Evolutionary conservation across 2,329 filamentous ascomycete genomes (phyloP).

Genomic region (Whalleya microplaca): DNA sequence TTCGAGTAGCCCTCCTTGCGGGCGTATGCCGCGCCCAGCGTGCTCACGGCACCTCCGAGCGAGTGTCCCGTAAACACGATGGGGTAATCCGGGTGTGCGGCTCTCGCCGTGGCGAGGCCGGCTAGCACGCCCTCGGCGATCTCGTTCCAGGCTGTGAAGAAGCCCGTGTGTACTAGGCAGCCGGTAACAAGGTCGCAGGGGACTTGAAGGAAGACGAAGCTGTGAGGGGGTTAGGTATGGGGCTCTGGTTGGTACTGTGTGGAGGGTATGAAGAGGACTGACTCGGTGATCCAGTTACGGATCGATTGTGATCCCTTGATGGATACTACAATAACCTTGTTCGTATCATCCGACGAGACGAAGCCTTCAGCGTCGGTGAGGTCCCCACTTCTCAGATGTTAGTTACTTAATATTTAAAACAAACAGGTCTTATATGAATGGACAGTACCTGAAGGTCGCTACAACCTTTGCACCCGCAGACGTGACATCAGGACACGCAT

Average conservation of each 20-base stretch:
- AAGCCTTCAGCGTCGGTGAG: constrained; percentile 54
- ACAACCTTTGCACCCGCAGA: constrained; percentile 48
- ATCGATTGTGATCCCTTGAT: constrained; percentile 62
- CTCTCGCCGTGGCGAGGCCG: constrained; percentile 48
- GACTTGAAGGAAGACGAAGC: constrained; percentile 45
- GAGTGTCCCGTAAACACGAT: constrained; percentile 69
- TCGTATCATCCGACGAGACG: constrained; percentile 52
- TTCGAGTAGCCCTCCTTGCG: constrained; percentile 50
- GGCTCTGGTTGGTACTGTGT: not conserved
- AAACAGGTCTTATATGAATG: not conserved
- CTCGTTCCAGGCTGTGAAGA: constrained; percentile 62
- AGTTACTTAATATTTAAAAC: constrained; percentile 5
- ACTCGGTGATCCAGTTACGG: constrained; percentile 65
- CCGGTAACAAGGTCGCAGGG: constrained; percentile 43
- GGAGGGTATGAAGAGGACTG: constrained; percentile 15
- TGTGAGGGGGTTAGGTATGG: constrained; percentile 23
- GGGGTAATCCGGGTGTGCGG: constrained; percentile 53
- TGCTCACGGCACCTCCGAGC: constrained; percentile 67
- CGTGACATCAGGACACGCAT: constrained; percentile 49
- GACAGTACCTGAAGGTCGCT: constrained; percentile 45
- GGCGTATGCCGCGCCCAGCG: constrained; percentile 61
- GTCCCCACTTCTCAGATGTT: constrained; percentile 39
- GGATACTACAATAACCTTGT: constrained; percentile 60
- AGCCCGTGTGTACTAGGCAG: constrained; percentile 62
- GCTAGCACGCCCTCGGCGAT: constrained; percentile 46